Evolutionary conservation across 2,329 filamentous ascomycete genomes (phyloP).

Genomic region (Neoscytalidium dimidiatum): DNA sequence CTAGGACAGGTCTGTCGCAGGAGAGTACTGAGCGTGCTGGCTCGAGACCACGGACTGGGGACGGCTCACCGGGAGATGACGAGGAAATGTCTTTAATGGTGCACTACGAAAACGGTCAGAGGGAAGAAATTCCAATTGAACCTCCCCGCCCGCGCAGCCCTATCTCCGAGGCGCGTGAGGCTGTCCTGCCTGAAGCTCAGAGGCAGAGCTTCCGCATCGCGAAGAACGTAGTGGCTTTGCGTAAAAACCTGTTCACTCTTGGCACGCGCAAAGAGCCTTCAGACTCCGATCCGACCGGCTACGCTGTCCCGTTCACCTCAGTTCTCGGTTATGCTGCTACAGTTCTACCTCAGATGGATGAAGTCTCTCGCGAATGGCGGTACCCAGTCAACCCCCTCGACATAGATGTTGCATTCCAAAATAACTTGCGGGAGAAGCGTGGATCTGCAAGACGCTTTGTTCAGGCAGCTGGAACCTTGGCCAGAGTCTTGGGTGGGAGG

Average conservation of each 20-base stretch:
- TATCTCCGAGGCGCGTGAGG: constrained; percentile 42
- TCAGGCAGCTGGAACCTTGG: constrained; percentile 61
- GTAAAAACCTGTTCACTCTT: constrained; percentile 58
- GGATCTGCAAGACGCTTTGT: constrained; percentile 61
- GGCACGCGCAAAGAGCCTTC: constrained; percentile 24
- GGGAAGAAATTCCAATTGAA: constrained; percentile 58
- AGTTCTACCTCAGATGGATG: constrained; percentile 58
- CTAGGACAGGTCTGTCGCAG: constrained; percentile 45
- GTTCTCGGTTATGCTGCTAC: constrained; percentile 41
- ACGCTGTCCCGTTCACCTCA: constrained; percentile 46
- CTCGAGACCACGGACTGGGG: constrained; percentile 52
- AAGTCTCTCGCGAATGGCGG: constrained; percentile 57
- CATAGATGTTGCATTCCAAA: constrained; percentile 57
- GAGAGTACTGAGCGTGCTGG: constrained; percentile 46
- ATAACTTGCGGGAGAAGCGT: constrained; percentile 57
- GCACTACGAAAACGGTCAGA: constrained; percentile 61
- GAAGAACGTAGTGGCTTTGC: constrained; percentile 55
- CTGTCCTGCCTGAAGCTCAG: constrained; percentile 55
- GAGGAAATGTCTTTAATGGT: constrained; percentile 56
- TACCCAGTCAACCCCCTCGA: constrained; percentile 60
- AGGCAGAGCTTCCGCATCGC: constrained; percentile 58
- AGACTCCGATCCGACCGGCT: constrained; percentile 32
- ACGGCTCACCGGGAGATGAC: constrained; percentile 33
- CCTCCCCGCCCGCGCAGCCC: constrained; percentile 28
- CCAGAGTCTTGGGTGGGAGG: constrained; percentile 57